A percentile compares a stretch with the other conserved stretches of the same genome.
phyloP scores from a whole-genome alignment of 2,329 filamentous ascomycete genomes.

The Neonectria coccinea region DNA sequence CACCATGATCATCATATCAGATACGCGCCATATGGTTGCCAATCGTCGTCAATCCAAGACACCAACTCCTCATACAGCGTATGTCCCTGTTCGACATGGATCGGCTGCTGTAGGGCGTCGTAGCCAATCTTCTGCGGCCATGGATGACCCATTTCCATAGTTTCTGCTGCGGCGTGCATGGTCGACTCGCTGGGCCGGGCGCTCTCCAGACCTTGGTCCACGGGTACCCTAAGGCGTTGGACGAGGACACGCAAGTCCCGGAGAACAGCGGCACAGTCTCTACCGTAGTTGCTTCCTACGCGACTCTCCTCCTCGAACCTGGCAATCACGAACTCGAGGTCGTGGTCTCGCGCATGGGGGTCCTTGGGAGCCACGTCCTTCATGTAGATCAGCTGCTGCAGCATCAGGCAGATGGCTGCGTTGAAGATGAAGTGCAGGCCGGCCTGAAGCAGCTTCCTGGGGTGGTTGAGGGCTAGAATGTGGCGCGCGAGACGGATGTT shows the following conservation, averaged over 20 bases:
- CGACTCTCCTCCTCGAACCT: slow-evolving; percentile 56
- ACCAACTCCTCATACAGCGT: slow-evolving; percentile 52
- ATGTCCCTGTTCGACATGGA: slow-evolving; percentile 48
- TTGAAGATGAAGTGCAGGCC: slow-evolving; percentile 64
- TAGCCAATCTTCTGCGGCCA: slow-evolving; percentile 37
- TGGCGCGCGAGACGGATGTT: slow-evolving; percentile 60
- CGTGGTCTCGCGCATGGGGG: slow-evolving; percentile 39
- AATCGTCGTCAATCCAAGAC: slow-evolving; percentile 54
- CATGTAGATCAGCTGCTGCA: slow-evolving; percentile 57
- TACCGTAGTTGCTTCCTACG: slow-evolving; percentile 54
- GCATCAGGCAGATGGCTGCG: slow-evolving; percentile 60
- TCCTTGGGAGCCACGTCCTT: slow-evolving; percentile 44
- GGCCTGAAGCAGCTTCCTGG: slow-evolving; percentile 56
- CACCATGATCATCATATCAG: slow-evolving; percentile 35
- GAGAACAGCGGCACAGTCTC: slow-evolving; percentile 54
- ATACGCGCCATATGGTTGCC: slow-evolving; percentile 48
- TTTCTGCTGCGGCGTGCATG: slow-evolving; percentile 35
- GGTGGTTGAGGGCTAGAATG: slow-evolving; percentile 51
- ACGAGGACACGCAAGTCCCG: slow-evolving; percentile 54
- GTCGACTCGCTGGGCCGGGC: slow-evolving; percentile 17
- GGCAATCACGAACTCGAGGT: slow-evolving; percentile 56
- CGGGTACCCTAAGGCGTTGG: slow-evolving; percentile 47
- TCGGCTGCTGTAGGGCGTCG: slow-evolving; percentile 40
- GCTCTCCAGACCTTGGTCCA: slow-evolving; percentile 21
- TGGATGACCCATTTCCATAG: slow-evolving; percentile 39